Base-by-base conservation (phyloP, 176 grass and related monocot species). In the Triticum dicoccoides region DNA sequence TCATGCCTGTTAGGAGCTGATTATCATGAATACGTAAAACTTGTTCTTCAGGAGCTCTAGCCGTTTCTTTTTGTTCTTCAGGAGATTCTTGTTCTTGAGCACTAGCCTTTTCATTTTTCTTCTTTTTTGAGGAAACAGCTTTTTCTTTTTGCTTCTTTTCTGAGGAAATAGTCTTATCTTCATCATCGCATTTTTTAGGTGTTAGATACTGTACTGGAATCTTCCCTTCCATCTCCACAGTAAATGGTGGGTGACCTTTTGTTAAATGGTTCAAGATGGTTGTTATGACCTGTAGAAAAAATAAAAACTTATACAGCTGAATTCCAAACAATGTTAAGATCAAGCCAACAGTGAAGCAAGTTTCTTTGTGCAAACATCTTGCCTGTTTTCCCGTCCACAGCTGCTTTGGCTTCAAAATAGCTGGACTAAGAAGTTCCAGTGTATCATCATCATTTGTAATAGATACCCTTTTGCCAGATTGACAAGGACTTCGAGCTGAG, bases 311-410 rank as follows among this genome's bases (percentile, higher is more conserved):
- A 66, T 73, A 30, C 41, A 64, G 5, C 29, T 73, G 11, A 21
- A 23, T 61, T 45, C 29, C 20, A 78, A 83, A 71, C 5, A 72
- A 61, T 85, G 77, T 41, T 45, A 86, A 69, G 47, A 76, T 8
- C 56, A 20, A 68, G 13, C 42, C 51, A 79, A 42, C 17, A 78
- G 9, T 14, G 35, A 82, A 17, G 74, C 1, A 78, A 58, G 56
- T 65, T 56, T 27, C 65, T 59, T 29, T 9, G 35, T 63, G 37
- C 4, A 83, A 90, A 86, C 20, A 80, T 76, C 80, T 76, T 29
- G 89, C 96, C 93, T 98, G 96, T 61, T 98, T 98, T 85, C 96
- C 96, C 5, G 96, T 98, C 96, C 96, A 98, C 61, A 98, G 77
- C 47, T 65, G 86, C 44, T 85, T 78, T 69, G 96, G 96, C 85